These are phyloP conservation scores for Rosa lucieae DNA, from an alignment of 306 rosid species.

Conservation along the genomic window DNA sequence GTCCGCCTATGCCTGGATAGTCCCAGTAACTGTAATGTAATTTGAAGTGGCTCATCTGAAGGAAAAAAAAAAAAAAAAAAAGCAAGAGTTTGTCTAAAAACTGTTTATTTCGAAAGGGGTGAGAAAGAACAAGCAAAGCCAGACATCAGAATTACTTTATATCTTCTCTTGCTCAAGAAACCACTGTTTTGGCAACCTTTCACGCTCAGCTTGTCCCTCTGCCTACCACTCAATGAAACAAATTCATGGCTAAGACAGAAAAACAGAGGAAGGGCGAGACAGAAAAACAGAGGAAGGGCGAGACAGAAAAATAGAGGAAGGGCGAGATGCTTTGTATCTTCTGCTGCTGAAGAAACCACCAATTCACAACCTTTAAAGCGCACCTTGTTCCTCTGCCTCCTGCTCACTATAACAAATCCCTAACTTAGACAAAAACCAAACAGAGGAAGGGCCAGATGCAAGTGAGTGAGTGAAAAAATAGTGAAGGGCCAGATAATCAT, in stretches of 20 bases:
- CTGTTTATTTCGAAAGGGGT: not conserved
- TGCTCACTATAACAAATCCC: too few species aligned
- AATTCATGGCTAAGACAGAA: constrained; percentile 44
- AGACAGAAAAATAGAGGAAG: constrained; percentile 34
- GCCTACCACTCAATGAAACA: constrained; percentile 98
- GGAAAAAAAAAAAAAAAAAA: not conserved
- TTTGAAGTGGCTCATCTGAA: constrained; percentile 88
- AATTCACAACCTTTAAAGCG: too few species aligned
- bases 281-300: not conserved
- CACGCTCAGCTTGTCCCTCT: constrained; percentile 96
- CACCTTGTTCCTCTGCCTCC: too few species aligned
- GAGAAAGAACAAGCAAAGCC: not conserved
- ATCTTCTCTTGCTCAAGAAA: constrained; percentile 82
- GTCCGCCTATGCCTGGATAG: constrained; percentile 92
- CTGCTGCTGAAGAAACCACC: too few species aligned
- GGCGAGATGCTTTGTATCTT: not conserved
- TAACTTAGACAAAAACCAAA: too few species aligned
- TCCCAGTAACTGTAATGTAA: constrained; percentile 97
- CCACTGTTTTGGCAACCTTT: constrained; percentile 82
- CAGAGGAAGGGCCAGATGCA: too few species aligned
- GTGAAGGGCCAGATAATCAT: too few species aligned
- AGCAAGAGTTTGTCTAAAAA: constrained; percentile 5
- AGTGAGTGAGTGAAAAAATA: too few species aligned
- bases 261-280: constrained; percentile 21
- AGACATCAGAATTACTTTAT: constrained; percentile 50